Percentiles rank a stretch among this genome's conserved stretches.
These are phyloP conservation scores for Agrocybe pediades DNA, from an alignment of 768 basidiomycete species.

Conservation along the genomic window DNA sequence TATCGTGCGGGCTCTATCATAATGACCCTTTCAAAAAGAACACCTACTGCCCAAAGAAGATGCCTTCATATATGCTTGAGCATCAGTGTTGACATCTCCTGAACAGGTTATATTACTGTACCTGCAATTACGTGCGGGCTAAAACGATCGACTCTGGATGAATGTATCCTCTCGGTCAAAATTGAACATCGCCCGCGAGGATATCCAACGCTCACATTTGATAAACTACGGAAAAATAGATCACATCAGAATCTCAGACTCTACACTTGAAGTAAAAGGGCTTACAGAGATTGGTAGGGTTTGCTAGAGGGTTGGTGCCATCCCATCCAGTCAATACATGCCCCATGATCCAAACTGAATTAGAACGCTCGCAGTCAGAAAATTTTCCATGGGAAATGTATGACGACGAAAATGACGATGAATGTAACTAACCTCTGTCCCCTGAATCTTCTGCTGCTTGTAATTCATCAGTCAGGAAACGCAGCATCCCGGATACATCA, in stretches of 20 bases:
- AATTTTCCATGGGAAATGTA: constrained; percentile 21
- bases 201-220: constrained; percentile 33
- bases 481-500: constrained; percentile 75
- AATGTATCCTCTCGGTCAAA: constrained; percentile 20
- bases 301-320: constrained; percentile 60
- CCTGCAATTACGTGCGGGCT: constrained; percentile 79
- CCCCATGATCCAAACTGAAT: constrained; percentile 43
- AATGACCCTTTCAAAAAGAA: not conserved
- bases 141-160: constrained; percentile 67
- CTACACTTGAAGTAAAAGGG: not conserved
- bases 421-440: constrained; percentile 58
- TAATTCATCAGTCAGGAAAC: constrained; percentile 76
- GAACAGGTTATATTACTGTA: no score
- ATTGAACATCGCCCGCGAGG: constrained; percentile 3
- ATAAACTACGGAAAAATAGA: constrained; percentile 27
- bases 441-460: constrained; percentile 79
- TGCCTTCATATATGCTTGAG: constrained; percentile 43
- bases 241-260: not conserved
- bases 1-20: no score
- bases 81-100: constrained; percentile 12
- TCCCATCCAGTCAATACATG: constrained; percentile 66
- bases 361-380: constrained; percentile 42
- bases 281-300: constrained; percentile 70
- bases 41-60: constrained; percentile 72
- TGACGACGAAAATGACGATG: constrained; percentile 10